Base-by-base conservation (phyloP, 768 basidiomycete species). In the Crepidotus variabilis region DNA sequence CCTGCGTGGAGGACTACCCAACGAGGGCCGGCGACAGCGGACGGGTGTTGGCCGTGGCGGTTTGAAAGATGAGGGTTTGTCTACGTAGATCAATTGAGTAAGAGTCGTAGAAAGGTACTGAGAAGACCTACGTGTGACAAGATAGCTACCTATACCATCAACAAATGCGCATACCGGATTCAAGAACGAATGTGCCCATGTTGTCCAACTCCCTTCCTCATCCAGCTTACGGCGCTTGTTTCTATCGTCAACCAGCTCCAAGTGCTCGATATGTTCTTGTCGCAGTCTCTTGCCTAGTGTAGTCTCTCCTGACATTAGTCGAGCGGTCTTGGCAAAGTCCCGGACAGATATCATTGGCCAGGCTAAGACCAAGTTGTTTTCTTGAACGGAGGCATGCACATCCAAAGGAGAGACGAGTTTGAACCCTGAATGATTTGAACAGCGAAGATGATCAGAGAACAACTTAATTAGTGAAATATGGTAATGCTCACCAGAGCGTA, bases 291-390 rank as follows among this genome's bases (percentile, higher is more conserved):
- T 23, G 49, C 50, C 21, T 34, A 48, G 22, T 34, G 35, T 13
- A 49, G 23, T 39, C 45, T 43, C 50, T 3, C 32, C 55, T 14
- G 50, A 13, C 35, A 36, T 49, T 2, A 49, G 50, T 1, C 8
- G 33, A 8, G 48, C 49, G 28, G 51, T 23, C 9, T 56, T 35
- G 48, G 20, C 35, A 28, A 56, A 56, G 9, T 56, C 55, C 3
- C 36, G 49, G 23, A 56, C 55, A 16, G 50, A 47, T 20, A 56
- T 45, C 9, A 56, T 47, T 16, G 55, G 55, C 55, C 55, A 56
- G 8, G 48, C 34, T 33, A 34, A 16, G 45, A 56, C 35, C 3
- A 56, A 21, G 13, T 56, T 56, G 10, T 56, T 56, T 39, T 56
- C 55, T 46, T 56, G 55, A 8, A 56, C 32, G 8, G 55, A 56